Percentiles rank a stretch among this genome's conserved stretches.
Conservation (phyloP, 495 filamentous ascomycete species). For the Neurospora sp. region DNA sequence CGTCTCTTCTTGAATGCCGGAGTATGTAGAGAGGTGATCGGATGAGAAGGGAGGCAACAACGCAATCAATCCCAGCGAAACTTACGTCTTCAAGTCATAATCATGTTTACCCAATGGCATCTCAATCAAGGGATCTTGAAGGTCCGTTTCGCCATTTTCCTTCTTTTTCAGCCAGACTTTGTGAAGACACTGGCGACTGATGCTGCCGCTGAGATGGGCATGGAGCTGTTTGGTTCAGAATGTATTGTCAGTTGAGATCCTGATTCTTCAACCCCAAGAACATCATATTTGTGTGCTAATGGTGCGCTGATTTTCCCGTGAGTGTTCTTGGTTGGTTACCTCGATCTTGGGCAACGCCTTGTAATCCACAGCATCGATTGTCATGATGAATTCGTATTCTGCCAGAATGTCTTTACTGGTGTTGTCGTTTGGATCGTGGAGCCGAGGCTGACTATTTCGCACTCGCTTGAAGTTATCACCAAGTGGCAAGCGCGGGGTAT, state of each 20-base stretch:
- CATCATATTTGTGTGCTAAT: not conserved
- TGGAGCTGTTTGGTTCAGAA: constrained; percentile 47
- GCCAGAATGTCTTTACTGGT: constrained; percentile 3
- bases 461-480: not conserved
- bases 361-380: constrained; percentile 21
- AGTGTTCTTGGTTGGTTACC: constrained; percentile 17
- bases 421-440: constrained; percentile 5
- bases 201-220: constrained; percentile 75
- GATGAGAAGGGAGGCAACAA: not conserved
- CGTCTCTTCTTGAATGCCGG: not conserved
- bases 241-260: not conserved
- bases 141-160: constrained; percentile 30
- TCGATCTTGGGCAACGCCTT: constrained; percentile 39
- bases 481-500: not conserved
- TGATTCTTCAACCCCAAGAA: not conserved
- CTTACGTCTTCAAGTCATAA: constrained; percentile 60
- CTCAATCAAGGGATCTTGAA: constrained; percentile 58
- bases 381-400: not conserved
- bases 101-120: constrained; percentile 62
- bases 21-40: not conserved
- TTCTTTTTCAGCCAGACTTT: constrained; percentile 61
- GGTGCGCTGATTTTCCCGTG: not conserved
- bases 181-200: constrained; percentile 64
- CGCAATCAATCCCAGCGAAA: constrained; percentile 4
- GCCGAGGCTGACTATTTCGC: constrained; percentile 2